These are phyloP conservation scores for Spathaspora arborariae DNA, from an alignment of 805 yeast species.

Conservation along the genomic window DNA sequence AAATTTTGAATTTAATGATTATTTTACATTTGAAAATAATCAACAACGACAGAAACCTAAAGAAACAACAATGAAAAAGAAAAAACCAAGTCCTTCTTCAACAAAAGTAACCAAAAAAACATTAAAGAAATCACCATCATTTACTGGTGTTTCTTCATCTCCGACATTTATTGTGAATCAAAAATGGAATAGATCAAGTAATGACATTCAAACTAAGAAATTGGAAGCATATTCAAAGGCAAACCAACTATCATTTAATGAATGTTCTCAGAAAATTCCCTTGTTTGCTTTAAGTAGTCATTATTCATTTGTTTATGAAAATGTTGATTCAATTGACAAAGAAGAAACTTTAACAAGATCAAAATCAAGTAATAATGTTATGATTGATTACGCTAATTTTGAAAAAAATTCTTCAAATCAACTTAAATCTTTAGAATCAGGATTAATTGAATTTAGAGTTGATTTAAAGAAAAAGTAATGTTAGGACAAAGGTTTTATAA, in stretches of 20 bases:
- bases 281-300: constrained; percentile 12
- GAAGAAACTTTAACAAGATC: neutral
- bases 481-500: neutral
- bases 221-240: neutral
- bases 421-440: constrained; percentile 24
- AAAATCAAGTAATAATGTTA: neutral
- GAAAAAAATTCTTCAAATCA: neutral
- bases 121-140: constrained; percentile 12
- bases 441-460: constrained; percentile 23
- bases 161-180: constrained; percentile 7
- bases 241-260: constrained; percentile 10
- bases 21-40: neutral
- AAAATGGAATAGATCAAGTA: constrained; percentile 7
- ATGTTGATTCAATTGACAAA: constrained; percentile 6
- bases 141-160: constrained; percentile 7
- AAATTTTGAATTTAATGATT: neutral
- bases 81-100: neutral
- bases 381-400: neutral
- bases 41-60: neutral
- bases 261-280: constrained; percentile 13
- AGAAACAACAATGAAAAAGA: constrained; percentile 5
- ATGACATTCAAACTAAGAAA: neutral
- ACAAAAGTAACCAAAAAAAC: constrained; percentile 8
- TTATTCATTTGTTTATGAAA: constrained; percentile 20
- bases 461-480: constrained; percentile 13